These are phyloP conservation scores for Backusella parvicylindrica DNA, from an alignment of 192 early-diverging fungal species.

Conservation along the genomic window DNA sequence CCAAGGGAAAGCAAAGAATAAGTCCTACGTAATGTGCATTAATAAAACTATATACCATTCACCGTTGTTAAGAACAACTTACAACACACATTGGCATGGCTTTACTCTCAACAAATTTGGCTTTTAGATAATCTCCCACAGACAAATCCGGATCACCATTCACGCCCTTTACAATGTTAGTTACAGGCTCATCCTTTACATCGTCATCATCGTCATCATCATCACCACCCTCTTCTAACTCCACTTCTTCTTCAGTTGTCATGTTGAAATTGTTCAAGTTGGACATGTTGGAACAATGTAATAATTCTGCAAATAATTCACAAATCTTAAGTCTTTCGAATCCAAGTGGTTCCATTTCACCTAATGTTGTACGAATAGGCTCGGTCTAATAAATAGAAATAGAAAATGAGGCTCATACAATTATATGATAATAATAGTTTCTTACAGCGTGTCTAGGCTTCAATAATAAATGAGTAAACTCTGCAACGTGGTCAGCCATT, in stretches of 20 bases:
- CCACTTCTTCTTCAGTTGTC: constrained; percentile 15
- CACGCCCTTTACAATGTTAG: background rate
- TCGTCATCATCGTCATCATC: background rate
- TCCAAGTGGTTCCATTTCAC: constrained; percentile 82
- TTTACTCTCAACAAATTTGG: constrained; percentile 60
- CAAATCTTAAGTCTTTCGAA: constrained; percentile 94
- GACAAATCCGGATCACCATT: constrained; percentile 37
- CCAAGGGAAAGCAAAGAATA: constrained; percentile 95
- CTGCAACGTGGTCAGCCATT: constrained; percentile 68
- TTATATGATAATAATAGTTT: background rate
- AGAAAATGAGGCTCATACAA: background rate
- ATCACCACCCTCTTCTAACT: background rate
- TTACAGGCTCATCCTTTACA: background rate
- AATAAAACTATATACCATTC: background rate
- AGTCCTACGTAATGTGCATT: constrained; percentile 36
- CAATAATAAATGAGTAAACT: constrained; percentile 75
- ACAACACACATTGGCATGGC: constrained; percentile 62
- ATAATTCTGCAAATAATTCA: constrained; percentile 96
- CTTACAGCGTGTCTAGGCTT: constrained; percentile 72
- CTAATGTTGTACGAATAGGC: constrained; percentile 73
- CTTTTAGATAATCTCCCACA: constrained; percentile 73
- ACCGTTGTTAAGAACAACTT: background rate
- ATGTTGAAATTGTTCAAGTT: constrained; percentile 51
- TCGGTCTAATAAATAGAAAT: constrained; percentile 31
- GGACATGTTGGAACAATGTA: constrained; percentile 90